These are phyloP conservation scores for Coniochaeta hoffmannii DNA, from an alignment of 2,329 filamentous ascomycete genomes.

Conservation along the genomic window DNA sequence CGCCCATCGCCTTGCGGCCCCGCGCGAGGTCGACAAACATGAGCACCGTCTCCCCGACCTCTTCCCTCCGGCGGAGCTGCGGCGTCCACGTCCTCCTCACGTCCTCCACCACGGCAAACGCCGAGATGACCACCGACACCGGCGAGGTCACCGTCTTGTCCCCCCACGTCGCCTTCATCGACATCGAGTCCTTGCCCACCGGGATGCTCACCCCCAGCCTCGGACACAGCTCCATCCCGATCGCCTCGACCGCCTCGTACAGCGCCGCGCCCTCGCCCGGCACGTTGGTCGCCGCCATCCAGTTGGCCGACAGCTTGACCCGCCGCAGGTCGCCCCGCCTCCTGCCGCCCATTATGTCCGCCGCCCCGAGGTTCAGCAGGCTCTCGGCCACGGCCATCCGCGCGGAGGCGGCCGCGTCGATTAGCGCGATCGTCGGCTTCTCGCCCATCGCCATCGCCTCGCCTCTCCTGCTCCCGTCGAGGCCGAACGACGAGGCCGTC, in stretches of 20 bases:
- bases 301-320: slow-evolving; percentile 89
- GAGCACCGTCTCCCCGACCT: slow-evolving; percentile 81
- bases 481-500: slow-evolving; percentile 71
- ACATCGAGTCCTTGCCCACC: slow-evolving; percentile 96
- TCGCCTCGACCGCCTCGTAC: slow-evolving; percentile 88
- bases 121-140: slow-evolving; percentile 83
- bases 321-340: slow-evolving; percentile 62
- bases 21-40: slow-evolving; percentile 86
- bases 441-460: slow-evolving; percentile 99
- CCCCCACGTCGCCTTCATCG: slow-evolving; percentile 97
- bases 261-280: slow-evolving; percentile 86
- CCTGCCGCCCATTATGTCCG: slow-evolving; percentile 37
- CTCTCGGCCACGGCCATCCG: slow-evolving; percentile 95
- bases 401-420: slow-evolving; percentile 82
- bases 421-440: slow-evolving; percentile 80
- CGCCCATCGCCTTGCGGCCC: slow-evolving; percentile 75
- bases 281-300: slow-evolving; percentile 97
- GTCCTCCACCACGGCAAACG: slow-evolving; percentile 78
- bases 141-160: slow-evolving; percentile 91
- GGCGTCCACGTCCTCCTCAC: slow-evolving; percentile 90
- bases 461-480: slow-evolving; percentile 59
- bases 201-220: slow-evolving; percentile 88
- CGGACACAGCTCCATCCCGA: slow-evolving; percentile 88
- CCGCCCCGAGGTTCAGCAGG: slow-evolving; percentile 86
- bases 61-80: slow-evolving; percentile 71